Base-by-base conservation (phyloP, 495 filamentous ascomycete genomes). In the Chaetomium tenue region DNA sequence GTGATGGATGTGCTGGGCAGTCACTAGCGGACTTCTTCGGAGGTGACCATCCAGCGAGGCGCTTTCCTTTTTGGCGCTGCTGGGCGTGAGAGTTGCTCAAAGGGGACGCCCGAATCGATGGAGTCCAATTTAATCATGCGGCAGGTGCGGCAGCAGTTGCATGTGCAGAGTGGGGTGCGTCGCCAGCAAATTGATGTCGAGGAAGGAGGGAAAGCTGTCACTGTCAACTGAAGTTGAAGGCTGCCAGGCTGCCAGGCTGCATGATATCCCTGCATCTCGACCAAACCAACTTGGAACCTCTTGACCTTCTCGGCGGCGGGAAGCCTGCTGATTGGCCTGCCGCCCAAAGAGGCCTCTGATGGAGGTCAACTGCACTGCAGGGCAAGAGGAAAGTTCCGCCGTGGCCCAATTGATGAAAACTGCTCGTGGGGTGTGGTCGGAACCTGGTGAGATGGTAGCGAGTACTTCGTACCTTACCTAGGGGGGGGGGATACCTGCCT, bases 101-200 rank as follows among this genome's bases (percentile, higher is more conserved):
- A 39, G 28, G 47, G 53, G 53, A n/a, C n/a, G n/a, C 20, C 30
- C 30, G 28, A 56, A 51, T 58, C 60, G 39, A 54, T 20, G 22
- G 26, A 47, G 20, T 47, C 39, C 48, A 65, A 57, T 67, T 67
- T 70, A 65, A 63, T 68, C 62, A 63, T 68, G 68, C 68, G 65
- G 58, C 55, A 65, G 65, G 66, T 70, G 63, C 68, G 66, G 68
- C 60, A 68, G 62, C 64, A 55, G 26, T 18, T 42, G 54, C 53
- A 42, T 40, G 61, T 63, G 53, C 61, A 63, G n/a, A 28, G 61
- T 57, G 61, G 58, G 58, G 58, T 51, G 30, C 47, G 13, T 61
- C 47, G 47, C 51, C 40, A 47, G 42, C 46, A 37, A 52, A 50
- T 30, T 48, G 42, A 44, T 44, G 40, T 1, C 33, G 33, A 11